Evolutionary conservation across 2,329 filamentous ascomycete genomes (phyloP).

Genomic region (Pseudofabraea citricarpa): DNA sequence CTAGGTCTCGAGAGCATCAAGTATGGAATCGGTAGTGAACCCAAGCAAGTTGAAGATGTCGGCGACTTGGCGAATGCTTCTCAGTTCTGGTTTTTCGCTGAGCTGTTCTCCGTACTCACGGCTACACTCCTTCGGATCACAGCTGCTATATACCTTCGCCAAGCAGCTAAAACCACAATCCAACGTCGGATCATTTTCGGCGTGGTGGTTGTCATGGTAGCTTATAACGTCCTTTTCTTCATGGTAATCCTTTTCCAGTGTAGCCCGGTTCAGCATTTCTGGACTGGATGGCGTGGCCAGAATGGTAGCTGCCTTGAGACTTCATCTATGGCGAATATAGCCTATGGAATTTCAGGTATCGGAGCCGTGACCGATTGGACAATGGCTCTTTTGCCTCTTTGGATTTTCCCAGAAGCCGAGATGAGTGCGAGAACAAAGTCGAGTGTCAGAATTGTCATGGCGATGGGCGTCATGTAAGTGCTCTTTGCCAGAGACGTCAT

Average conservation of each 20-base stretch:
- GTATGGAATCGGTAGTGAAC: constrained; percentile 2
- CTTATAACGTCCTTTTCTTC: constrained; percentile 35
- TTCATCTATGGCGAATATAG: constrained; percentile 35
- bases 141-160: constrained; percentile 28
- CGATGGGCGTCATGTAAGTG: constrained; percentile 35
- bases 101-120: constrained; percentile 32
- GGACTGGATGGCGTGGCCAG: constrained; percentile 33
- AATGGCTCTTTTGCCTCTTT: constrained; percentile 44
- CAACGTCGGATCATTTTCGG: constrained; percentile 23
- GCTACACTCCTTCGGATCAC: constrained; percentile 35
- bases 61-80: constrained; percentile 1
- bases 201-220: constrained; percentile 27
- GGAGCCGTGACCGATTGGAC: constrained; percentile 41
- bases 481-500: constrained; percentile 19
- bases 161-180: constrained; percentile 12
- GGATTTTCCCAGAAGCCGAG: constrained; percentile 44
- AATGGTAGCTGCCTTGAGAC: constrained; percentile 36
- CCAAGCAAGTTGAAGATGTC: neutral
- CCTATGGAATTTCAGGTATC: constrained; percentile 39
- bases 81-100: constrained; percentile 8
- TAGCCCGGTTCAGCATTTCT: constrained; percentile 42
- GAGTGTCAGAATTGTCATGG: constrained; percentile 37
- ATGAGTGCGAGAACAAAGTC: constrained; percentile 33
- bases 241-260: constrained; percentile 46
- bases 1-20: constrained; percentile 1